These are phyloP conservation scores for Plectosphaerella plurivora DNA, from an alignment of 2,329 filamentous ascomycete species.

Conservation along the genomic window DNA sequence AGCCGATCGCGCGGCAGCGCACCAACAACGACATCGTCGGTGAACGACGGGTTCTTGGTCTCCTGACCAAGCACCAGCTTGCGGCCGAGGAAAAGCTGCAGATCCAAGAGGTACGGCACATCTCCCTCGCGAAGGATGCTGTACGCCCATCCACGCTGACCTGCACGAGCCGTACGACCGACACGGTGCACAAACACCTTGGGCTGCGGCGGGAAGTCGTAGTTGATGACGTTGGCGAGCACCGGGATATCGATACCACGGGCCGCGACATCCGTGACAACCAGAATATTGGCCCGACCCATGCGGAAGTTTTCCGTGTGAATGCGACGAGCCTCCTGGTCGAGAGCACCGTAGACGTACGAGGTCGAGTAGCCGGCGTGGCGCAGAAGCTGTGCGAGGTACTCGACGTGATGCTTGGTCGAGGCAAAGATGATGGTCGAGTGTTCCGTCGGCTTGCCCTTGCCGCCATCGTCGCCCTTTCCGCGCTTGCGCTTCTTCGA, in stretches of 20 bases:
- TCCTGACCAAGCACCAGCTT: constrained; percentile 72
- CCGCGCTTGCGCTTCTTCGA: constrained; percentile 71
- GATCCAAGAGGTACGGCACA: constrained; percentile 84
- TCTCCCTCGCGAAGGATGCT: constrained; percentile 86
- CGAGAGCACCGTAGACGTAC: constrained; percentile 90
- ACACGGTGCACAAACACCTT: constrained; percentile 97
- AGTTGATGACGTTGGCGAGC: constrained; percentile 96
- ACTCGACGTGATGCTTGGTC: constrained; percentile 97
- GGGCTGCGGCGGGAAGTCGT: constrained; percentile 93
- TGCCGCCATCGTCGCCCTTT: constrained; percentile 45
- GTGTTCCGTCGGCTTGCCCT: constrained; percentile 75
- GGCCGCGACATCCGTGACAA: constrained; percentile 94
- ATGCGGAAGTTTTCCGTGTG: constrained; percentile 87
- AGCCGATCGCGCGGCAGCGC: constrained; percentile 68
- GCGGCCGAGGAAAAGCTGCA: constrained; percentile 91
- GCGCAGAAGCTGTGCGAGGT: constrained; percentile 75
- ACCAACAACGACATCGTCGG: constrained; percentile 81
- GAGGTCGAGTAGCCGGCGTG: constrained; percentile 83
- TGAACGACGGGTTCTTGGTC: constrained; percentile 60
- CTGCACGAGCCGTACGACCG: constrained; percentile 90
- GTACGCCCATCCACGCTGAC: constrained; percentile 90
- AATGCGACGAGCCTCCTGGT: constrained; percentile 87
- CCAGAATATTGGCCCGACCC: constrained; percentile 82
- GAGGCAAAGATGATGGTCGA: constrained; percentile 94
- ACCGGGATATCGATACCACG: constrained; percentile 97